Percentiles rank a stretch among this genome's conserved stretches.
phyloP scores from a whole-genome alignment of 2,329 filamentous ascomycete species.

The Chaetomiaceae sp. region DNA sequence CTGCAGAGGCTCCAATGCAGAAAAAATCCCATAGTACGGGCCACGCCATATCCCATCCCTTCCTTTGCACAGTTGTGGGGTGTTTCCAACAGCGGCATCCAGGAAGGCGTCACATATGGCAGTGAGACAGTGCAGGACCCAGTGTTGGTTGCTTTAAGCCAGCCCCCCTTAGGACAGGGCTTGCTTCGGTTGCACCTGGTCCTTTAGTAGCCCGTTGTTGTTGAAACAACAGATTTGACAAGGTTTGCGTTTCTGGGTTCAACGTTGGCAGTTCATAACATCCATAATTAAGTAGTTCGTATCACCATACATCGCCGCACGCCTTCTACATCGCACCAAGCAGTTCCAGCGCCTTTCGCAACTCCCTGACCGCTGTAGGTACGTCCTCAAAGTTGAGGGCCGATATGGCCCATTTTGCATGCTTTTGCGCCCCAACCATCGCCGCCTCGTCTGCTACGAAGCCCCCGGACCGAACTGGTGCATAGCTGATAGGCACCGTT shows the following conservation, averaged over 20 bases:
- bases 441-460: constrained; percentile 57
- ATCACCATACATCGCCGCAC: not conserved
- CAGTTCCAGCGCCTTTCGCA: constrained; percentile 67
- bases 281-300: constrained; percentile 10
- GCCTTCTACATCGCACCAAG: constrained; percentile 52
- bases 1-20: no score
- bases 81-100: no score
- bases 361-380: constrained; percentile 78
- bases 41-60: no score
- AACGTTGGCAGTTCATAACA: not conserved
- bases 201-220: not conserved
- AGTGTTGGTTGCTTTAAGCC: not conserved
- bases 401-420: constrained; percentile 94
- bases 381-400: constrained; percentile 96
- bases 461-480: constrained; percentile 16
- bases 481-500: constrained; percentile 23
- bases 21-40: no score
- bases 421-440: constrained; percentile 81
- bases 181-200: constrained; percentile 1
- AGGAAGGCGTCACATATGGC: not conserved
- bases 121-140: not conserved
- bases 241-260: not conserved
- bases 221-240: not conserved
- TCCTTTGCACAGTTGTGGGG: no score
- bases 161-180: not conserved